These are phyloP conservation scores for Vigna radiata DNA, from an alignment of 306 rosid genomes.

Conservation along the genomic window DNA sequence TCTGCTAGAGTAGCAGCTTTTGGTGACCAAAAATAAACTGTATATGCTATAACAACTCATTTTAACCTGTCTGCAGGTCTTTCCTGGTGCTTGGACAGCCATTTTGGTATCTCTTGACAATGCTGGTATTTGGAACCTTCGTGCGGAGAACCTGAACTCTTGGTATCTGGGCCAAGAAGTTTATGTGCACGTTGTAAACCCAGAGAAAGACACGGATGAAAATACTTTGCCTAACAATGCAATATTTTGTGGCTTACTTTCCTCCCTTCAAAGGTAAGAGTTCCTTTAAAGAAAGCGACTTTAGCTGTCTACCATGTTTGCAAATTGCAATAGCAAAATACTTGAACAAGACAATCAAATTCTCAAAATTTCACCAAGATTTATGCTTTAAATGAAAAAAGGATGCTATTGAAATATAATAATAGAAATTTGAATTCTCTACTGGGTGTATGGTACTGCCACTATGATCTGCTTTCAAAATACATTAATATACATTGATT, in stretches of 20 bases:
- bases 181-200: constrained; percentile 73
- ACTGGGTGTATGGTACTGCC: too few relatives aligned
- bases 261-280: constrained; percentile 85
- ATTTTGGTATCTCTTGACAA: constrained; percentile 86
- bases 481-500: too few relatives aligned
- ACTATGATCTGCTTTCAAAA: too few relatives aligned
- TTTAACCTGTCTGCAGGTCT: constrained; percentile 61
- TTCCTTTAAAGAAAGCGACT: neutral
- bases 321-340: constrained; percentile 23
- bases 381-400: constrained; percentile 1
- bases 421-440: too few relatives aligned
- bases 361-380: neutral
- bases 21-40: neutral
- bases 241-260: constrained; percentile 86
- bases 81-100: constrained; percentile 98
- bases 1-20: constrained; percentile 3
- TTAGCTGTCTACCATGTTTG: constrained; percentile 3
- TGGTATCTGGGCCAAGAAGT: constrained; percentile 94
- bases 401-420: constrained; percentile 10
- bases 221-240: constrained; percentile 67
- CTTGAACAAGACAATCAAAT: neutral
- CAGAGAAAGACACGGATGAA: constrained; percentile 63
- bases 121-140: constrained; percentile 93
- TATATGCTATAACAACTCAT: constrained; percentile 1
- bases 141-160: constrained; percentile 82